Percentiles rank a stretch among this genome's conserved stretches.
These are phyloP conservation scores for Huntiella bhutanensis DNA, from an alignment of 2,329 filamentous ascomycete species.

Conservation along the genomic window DNA sequence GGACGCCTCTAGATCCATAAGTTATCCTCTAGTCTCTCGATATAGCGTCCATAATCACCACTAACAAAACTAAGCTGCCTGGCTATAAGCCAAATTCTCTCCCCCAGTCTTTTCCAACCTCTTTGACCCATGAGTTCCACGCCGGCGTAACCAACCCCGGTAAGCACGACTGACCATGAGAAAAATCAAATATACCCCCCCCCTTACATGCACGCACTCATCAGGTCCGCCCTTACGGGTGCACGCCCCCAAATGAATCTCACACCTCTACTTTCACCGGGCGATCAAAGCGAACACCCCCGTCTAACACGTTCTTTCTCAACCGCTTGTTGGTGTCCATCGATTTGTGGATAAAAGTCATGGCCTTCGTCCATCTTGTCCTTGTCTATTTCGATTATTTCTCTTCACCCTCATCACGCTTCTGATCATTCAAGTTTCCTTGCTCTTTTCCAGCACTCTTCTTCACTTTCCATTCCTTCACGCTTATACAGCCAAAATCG, in stretches of 20 bases:
- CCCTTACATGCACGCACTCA: background rate
- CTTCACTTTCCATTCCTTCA: conserved; percentile 9
- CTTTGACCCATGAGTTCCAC: no score
- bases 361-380: background rate
- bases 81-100: no score
- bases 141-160: background rate
- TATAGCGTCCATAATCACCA: no score
- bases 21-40: no score
- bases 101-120: no score
- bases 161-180: background rate
- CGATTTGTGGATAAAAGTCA: conserved; percentile 7
- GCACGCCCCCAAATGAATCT: no score
- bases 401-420: conserved; percentile 1
- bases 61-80: no score
- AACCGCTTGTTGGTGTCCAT: background rate
- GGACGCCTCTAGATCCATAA: no score
- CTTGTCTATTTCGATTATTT: conserved; percentile 2
- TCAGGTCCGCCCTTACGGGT: background rate
- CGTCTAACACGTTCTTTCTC: no score
- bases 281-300: no score
- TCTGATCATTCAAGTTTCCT: conserved; percentile 2
- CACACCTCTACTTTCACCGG: no score
- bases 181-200: background rate
- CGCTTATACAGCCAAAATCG: conserved; percentile 8
- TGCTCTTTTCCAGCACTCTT: conserved; percentile 5